Evolutionary conservation across 805 yeast genomes (phyloP), one percentile per base, ranked within the genome.

Genomic region (Saccharomycopsis sp.): DNA sequence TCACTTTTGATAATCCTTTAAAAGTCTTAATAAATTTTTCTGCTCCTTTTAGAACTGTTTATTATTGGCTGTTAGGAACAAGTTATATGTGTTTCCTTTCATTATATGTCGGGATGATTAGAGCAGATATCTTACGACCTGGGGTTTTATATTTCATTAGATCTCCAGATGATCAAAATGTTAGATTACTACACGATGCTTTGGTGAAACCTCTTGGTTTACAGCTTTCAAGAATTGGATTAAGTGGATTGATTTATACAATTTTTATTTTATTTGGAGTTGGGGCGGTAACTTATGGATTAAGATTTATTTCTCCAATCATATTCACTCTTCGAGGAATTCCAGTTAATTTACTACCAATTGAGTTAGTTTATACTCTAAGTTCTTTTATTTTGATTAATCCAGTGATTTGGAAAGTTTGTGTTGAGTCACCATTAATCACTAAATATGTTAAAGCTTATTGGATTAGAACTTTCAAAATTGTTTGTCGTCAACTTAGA

Each of bases 151-250:
- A 76, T 57, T 92, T 92, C 62, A 82, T 92, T 45, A 72, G 95
- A 51, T 86, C 95, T 18, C 95, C 96, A 3, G 96, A 87, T 51
- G 96, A 92, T 55, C 95, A 95, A 30, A 81, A 84, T 51, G 78
- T 86, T 34, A 75, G 89, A 49, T 72, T 92, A 10, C 70, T 89
- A 31, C 89, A 86, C 49, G 95, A 88, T 55, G 92, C 95, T 1
- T 59, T 92, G 39, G 79, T 82, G 43, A 76, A 82, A 49, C 83
- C 95, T 1, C 70, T 89, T 52, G 48, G 59, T 6, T 62, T 79
- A 34, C 96, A 92, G 55, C 47, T 88, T 18, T 74, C 80, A 21
- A 68, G 95, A 47, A 77, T 88, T 23, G 66, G 67, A 2, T 59
- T 85, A 21, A 81, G 94, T 21, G 89, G 78, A 15, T 64, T 74